phyloP scores from a whole-genome alignment of 139 green algal genomes.

The Choricystis sp. region DNA sequence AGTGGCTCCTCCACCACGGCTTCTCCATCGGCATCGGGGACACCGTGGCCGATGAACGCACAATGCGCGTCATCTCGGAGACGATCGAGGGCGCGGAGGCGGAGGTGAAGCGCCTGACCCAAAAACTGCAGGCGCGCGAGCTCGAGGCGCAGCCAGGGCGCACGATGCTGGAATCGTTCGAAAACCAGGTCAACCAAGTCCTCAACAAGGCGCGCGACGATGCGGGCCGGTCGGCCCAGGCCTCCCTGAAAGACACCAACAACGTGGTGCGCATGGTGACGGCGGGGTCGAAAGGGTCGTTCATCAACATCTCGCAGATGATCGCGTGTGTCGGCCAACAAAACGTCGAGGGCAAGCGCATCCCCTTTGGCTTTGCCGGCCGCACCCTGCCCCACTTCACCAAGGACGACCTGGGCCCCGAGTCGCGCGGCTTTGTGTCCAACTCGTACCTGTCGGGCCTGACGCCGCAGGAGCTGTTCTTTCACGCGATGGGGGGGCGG shows the following conservation, averaged over 20 bases:
- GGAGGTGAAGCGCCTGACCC: conserved; percentile 71
- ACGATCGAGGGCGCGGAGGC: conserved; percentile 78
- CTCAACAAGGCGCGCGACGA: conserved; percentile 92
- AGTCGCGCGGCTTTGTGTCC: conserved; percentile 91
- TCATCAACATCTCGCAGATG: conserved; percentile 99
- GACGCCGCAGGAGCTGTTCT: conserved; percentile 98
- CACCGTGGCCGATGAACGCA: conserved; percentile 81
- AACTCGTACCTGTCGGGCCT: conserved; percentile 94
- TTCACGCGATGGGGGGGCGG: conserved; percentile 97
- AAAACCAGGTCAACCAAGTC: conserved; percentile 72
- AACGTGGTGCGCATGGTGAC: conserved; percentile 98
- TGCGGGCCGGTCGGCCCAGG: conserved; percentile 68
- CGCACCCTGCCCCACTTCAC: conserved; percentile 91
- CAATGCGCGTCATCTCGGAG: conserved; percentile 81
- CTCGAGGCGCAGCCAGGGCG: conserved; percentile 81
- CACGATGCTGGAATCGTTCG: conserved; percentile 90
- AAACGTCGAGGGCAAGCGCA: conserved; percentile 99
- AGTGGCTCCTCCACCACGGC: conserved; percentile 89
- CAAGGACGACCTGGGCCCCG: conserved; percentile 92
- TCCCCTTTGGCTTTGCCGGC: conserved; percentile 87
- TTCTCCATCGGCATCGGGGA: conserved; percentile 97
- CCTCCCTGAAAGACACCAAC: conserved; percentile 77
- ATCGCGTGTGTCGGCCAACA: conserved; percentile 99
- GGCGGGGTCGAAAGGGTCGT: conserved; percentile 88
- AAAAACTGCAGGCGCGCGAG: conserved; percentile 53